phyloP scores from a whole-genome alignment of 2,329 filamentous ascomycete species.

The Xylariaceae sp. region DNA sequence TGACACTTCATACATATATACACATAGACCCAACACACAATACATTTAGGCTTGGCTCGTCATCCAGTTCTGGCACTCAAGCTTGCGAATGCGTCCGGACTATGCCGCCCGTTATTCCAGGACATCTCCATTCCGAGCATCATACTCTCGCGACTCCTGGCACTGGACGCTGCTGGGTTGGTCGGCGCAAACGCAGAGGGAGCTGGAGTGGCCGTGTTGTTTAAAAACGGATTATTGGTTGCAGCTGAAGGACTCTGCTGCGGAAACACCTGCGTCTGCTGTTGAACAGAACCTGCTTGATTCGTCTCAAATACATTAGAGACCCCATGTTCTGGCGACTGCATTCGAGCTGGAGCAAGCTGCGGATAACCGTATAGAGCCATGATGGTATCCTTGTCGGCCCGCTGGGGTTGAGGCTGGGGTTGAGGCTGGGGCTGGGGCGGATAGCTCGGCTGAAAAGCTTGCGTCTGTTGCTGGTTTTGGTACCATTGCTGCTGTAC shows the following conservation, averaged over 20 bases:
- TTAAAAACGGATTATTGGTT: conserved; percentile 65
- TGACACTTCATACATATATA: conserved; percentile 33
- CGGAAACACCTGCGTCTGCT: conserved; percentile 34
- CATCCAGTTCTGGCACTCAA: conserved; percentile 66
- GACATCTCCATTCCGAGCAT: conserved; percentile 68
- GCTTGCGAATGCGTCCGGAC: conserved; percentile 80
- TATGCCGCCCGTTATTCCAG: conserved; percentile 74
- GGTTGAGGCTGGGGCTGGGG: too few species aligned
- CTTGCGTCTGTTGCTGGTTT: conserved; percentile 31
- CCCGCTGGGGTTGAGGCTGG: too few species aligned
- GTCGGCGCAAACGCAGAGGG: conserved; percentile 35
- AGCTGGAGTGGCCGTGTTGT: conserved; percentile 33
- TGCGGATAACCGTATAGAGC: conserved; percentile 73
- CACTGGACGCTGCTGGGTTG: conserved; percentile 39
- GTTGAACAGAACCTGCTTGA: conserved; percentile 24
- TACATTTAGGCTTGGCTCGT: conserved; percentile 30
- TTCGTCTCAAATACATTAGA: conserved; percentile 37
- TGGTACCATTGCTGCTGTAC: conserved; percentile 27
- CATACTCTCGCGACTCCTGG: conserved; percentile 74
- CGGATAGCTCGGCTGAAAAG: conserved; percentile 45
- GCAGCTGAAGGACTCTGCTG: conserved; percentile 45
- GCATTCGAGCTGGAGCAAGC: conserved; percentile 47
- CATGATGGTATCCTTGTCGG: conserved; percentile 77
- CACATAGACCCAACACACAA: conserved; percentile 14
- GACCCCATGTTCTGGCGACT: conserved; percentile 36